Base-by-base conservation (phyloP, 768 basidiomycete species). In the Lentinus brumalis region DNA sequence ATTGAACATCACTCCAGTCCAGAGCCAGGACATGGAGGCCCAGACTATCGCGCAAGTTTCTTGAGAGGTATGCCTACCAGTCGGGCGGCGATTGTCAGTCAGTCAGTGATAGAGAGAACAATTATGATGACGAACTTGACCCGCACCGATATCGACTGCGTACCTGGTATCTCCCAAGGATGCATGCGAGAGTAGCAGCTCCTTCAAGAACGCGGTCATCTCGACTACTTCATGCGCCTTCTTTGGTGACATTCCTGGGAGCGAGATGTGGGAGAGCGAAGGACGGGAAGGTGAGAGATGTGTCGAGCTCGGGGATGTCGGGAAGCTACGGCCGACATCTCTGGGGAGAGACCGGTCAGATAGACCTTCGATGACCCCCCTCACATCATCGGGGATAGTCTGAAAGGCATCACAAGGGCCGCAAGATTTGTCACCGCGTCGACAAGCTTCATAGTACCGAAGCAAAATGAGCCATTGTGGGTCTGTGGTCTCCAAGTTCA, bases 101-200 rank as follows among this genome's bases (percentile, higher is more conserved):
- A 49, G 9, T 5, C 38, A 49, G 11, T 18, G 56, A 4, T 8
- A 7, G 57, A 47, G 15, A 53, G 51, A 21, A 18, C 5, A 30
- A 16, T 9, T 26, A 60, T 14, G 46, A 35, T 21, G 18, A 59
- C 38, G 50, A 57, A 86, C 86, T 70, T 89, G 88, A 15, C 90
- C 90, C 7, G 90, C 86, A 18, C 90, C 90, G 45, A 91, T 78
- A 61, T 92, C 90, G 38, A 91, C 88, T 31, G 83, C 82, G 61
- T 84, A 81, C 14, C 66, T 66, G 16, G 74, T 47, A 45, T 57
- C 18, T 55, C 64, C 32, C 42, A 62, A 61, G 59, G 64, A n/a
- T 68, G 61, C 67, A 50, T 18, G 69, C 42, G 47, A 72, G 41
- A 67, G 59, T 46, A 76, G 71, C 32, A 86, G 68, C 16, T 66